Percentiles rank a stretch among this genome's conserved stretches.
These are phyloP conservation scores for Rhododendron ferrugineum DNA, from an alignment of 148 eudicot genomes.

Conservation along the genomic window DNA sequence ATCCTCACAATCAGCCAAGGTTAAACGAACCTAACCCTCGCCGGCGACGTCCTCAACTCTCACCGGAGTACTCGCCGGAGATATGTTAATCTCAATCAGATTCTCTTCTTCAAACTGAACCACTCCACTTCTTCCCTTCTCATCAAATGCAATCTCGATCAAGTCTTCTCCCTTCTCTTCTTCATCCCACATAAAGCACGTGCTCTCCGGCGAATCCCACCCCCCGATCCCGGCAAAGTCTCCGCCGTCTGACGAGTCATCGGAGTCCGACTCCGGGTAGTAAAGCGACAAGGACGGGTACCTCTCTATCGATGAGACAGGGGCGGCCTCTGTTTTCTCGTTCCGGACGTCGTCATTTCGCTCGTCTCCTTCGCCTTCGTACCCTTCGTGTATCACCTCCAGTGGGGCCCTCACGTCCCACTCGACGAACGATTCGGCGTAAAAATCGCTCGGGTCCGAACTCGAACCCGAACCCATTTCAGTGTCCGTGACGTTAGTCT, in stretches of 20 bases:
- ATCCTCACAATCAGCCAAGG: background rate
- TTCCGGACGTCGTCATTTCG: constrained; percentile 10
- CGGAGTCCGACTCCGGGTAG: constrained; percentile 62
- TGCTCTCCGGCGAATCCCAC: constrained; percentile 26
- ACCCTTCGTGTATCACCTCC: constrained; percentile 66
- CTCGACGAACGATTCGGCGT: constrained; percentile 22
- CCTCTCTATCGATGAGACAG: constrained; percentile 14
- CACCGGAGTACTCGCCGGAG: constrained; percentile 27
- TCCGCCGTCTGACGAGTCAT: constrained; percentile 35
- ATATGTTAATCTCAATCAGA: constrained; percentile 73
- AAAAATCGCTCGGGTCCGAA: background rate
- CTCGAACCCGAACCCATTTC: constrained; percentile 3
- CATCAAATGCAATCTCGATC: constrained; percentile 61
- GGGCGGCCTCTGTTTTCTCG: background rate
- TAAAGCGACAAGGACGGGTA: constrained; percentile 52
- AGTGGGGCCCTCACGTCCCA: constrained; percentile 73
- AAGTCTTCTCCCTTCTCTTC: constrained; percentile 49
- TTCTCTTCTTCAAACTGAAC: constrained; percentile 54
- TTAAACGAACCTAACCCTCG: background rate
- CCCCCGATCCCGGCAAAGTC: constrained; percentile 19
- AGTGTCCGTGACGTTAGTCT: background rate
- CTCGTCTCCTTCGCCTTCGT: constrained; percentile 49
- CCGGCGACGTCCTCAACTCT: constrained; percentile 11
- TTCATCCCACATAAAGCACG: constrained; percentile 35
- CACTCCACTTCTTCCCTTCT: constrained; percentile 11